These are phyloP conservation scores for Fonsecaea nubica DNA, from an alignment of 2,329 filamentous ascomycete species.

Conservation along the genomic window DNA sequence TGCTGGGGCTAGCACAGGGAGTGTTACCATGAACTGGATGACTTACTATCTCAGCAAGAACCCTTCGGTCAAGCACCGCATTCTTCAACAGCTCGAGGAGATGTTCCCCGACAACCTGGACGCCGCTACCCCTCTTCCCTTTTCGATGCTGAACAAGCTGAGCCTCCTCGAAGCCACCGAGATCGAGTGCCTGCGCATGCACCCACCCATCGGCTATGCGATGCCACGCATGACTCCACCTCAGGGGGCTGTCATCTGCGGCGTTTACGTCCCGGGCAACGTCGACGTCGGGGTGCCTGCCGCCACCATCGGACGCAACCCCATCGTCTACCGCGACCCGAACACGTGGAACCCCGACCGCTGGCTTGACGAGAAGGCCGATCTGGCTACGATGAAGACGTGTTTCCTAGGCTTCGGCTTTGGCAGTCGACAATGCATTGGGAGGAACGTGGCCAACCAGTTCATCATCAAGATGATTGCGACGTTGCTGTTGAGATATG, in stretches of 20 bases:
- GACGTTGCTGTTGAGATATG: slow-evolving; percentile 30
- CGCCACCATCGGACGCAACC: slow-evolving; percentile 28
- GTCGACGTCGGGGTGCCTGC: slow-evolving; percentile 36
- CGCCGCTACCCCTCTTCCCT: slow-evolving; percentile 21
- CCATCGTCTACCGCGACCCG: slow-evolving; percentile 29
- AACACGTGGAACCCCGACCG: slow-evolving; percentile 34
- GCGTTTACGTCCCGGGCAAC: slow-evolving; percentile 41
- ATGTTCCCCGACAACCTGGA: slow-evolving; percentile 32
- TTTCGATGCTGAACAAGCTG: slow-evolving; percentile 26
- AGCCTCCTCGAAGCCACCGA: slow-evolving; percentile 31
- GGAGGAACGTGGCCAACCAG: slow-evolving; percentile 33
- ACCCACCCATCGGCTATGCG: slow-evolving; percentile 40
- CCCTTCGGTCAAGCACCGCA: slow-evolving; percentile 23
- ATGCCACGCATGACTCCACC: slow-evolving; percentile 44
- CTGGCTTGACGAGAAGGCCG: slow-evolving; percentile 33
- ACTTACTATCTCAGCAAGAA: slow-evolving; percentile 34
- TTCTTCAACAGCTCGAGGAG: slow-evolving; percentile 29
- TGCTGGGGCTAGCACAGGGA: slow-evolving; percentile 31
- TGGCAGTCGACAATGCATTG: slow-evolving; percentile 33
- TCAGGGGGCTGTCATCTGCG: slow-evolving; percentile 42
- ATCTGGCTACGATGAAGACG: slow-evolving; percentile 30
- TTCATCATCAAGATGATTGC: slow-evolving; percentile 35
- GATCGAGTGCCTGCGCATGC: slow-evolving; percentile 31
- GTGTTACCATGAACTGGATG: slow-evolving; percentile 35
- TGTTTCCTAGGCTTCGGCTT: slow-evolving; percentile 33